A percentile compares a stretch with the other conserved stretches of the same genome.
Conservation (phyloP, 768 basidiomycete genomes). For the Rhodocollybia butyracea region DNA sequence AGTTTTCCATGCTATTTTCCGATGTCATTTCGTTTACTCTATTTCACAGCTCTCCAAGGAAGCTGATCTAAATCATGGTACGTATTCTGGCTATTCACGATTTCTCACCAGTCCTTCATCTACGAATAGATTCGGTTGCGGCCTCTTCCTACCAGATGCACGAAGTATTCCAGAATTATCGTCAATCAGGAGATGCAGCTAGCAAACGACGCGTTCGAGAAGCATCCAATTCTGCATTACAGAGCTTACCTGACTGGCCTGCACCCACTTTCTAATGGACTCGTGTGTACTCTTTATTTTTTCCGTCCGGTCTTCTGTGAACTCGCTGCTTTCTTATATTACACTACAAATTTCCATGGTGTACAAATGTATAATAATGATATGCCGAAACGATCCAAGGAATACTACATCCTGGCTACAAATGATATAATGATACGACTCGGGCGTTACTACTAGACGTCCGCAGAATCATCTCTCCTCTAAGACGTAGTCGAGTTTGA, state of each 20-base stretch:
- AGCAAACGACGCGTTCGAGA: conserved; percentile 77
- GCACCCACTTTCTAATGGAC: conserved; percentile 33
- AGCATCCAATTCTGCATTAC: conserved; percentile 72
- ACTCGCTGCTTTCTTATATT: neutral
- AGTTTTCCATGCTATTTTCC: conserved; percentile 8
- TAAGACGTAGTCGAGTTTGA: conserved; percentile 11
- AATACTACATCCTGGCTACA: too few species aligned
- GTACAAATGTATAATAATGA: neutral
- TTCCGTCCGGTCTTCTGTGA: too few species aligned
- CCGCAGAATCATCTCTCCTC: neutral
- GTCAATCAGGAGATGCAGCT: conserved; percentile 67
- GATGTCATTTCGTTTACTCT: neutral
- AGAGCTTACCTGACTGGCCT: conserved; percentile 75
- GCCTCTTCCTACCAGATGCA: conserved; percentile 75
- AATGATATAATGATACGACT: conserved; percentile 4
- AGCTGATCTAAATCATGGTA: conserved; percentile 51
- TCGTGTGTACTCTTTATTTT: too few species aligned
- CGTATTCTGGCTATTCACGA: conserved; percentile 14
- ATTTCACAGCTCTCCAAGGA: conserved; percentile 49
- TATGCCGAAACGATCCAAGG: too few species aligned
- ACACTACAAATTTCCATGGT: neutral
- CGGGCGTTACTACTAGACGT: neutral
- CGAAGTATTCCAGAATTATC: conserved; percentile 70
- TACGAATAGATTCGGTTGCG: conserved; percentile 52
- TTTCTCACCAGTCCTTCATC: neutral